Evolutionary conservation across 139 green algal species (phyloP).

Genomic region (Gonium pectorale): DNA sequence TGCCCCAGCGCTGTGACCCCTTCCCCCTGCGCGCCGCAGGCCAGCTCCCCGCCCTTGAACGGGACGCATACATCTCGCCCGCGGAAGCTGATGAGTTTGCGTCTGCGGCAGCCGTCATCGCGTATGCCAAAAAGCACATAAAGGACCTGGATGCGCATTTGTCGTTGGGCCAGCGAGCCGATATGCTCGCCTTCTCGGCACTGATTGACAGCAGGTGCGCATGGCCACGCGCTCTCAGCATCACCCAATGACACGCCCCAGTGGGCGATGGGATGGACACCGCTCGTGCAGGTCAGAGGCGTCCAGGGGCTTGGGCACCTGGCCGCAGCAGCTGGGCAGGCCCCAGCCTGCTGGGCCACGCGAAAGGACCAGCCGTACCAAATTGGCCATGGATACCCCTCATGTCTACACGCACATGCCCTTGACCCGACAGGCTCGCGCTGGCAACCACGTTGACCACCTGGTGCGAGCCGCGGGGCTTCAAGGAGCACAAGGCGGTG

Average conservation of each 20-base stretch:
- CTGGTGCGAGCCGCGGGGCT: constrained; percentile 71
- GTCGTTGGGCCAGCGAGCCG: constrained; percentile 49
- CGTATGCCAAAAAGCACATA: constrained; percentile 34
- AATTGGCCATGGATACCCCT: too few species aligned
- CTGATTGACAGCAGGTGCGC: constrained; percentile 55
- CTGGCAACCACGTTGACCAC: constrained; percentile 60
- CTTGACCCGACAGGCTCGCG: constrained; percentile 51
- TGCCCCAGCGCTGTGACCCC: too few species aligned
- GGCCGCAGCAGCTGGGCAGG: too few species aligned
- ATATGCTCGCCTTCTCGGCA: constrained; percentile 61
- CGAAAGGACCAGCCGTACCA: too few species aligned
- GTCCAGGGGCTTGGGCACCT: too few species aligned
- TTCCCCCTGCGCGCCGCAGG: too few species aligned
- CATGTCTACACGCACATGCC: too few species aligned
- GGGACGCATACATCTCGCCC: constrained; percentile 34
- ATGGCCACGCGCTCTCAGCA: too few species aligned
- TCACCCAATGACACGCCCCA: too few species aligned
- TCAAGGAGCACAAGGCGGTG: constrained; percentile 65
- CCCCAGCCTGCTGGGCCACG: too few species aligned
- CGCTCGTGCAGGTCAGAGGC: too few species aligned
- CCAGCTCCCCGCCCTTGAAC: constrained; percentile 50
- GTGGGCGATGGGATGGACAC: too few species aligned
- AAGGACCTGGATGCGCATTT: constrained; percentile 68
- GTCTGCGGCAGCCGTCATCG: constrained; percentile 10
- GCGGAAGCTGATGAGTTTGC: constrained; percentile 36